Evolutionary conservation across 441 rosid genomes (phyloP).

Genomic region (Breynia disticha): DNA sequence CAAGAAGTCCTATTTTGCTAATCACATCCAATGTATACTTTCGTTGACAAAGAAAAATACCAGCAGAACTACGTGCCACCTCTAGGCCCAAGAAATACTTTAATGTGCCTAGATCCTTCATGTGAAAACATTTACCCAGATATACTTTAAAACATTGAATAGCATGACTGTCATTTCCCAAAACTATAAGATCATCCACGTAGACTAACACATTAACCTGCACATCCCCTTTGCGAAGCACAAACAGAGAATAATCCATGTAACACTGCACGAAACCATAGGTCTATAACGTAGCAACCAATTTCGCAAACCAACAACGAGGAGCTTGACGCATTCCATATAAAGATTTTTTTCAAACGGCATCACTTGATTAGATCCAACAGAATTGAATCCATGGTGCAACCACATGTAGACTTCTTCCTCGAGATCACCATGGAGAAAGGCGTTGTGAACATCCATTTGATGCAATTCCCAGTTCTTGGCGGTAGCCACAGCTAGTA

Average conservation of each 20-base stretch:
- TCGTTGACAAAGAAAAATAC: not conserved
- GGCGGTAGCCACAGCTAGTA: no score
- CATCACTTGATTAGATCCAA: not conserved
- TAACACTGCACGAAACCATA: not conserved
- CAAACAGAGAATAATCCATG: not conserved
- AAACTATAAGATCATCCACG: no score
- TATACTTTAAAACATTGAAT: not conserved
- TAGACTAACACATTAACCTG: no score
- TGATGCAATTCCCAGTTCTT: not conserved
- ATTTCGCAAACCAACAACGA: conserved; percentile 7
- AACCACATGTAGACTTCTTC: not conserved
- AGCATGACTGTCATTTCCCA: not conserved
- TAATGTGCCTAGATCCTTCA: no score
- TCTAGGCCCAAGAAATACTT: no score
- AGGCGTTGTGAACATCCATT: not conserved
- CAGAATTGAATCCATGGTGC: not conserved
- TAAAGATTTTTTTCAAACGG: not conserved
- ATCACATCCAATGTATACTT: no score
- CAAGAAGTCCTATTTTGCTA: not conserved
- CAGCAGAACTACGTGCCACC: not conserved
- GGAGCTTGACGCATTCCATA: conserved; percentile 1
- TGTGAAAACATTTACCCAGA: no score
- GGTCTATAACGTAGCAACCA: not conserved
- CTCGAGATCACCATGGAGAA: no score
- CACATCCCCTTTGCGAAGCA: no score